Percentiles rank a stretch among this genome's conserved stretches.
Conservation (phyloP, 768 basidiomycete species). For the Pleurotus eryngii region DNA sequence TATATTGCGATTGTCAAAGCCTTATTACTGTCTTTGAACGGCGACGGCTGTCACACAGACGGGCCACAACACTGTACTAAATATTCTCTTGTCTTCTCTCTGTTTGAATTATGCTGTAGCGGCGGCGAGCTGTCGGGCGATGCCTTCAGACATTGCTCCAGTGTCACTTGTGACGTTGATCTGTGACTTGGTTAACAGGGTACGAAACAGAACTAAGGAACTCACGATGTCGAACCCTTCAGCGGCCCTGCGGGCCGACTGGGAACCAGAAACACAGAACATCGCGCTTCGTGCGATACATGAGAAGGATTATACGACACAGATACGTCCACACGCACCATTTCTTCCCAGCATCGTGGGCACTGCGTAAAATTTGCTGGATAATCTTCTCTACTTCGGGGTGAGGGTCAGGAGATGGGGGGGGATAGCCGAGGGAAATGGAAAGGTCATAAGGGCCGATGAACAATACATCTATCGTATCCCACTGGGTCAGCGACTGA, state of each 20-base stretch:
- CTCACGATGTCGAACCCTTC: constrained; percentile 53
- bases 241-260: constrained; percentile 38
- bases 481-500: too few relatives aligned
- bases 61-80: not conserved
- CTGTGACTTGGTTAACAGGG: constrained; percentile 20
- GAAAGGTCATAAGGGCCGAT: constrained; percentile 72
- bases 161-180: constrained; percentile 47
- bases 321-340: constrained; percentile 37
- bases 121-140: constrained; percentile 20
- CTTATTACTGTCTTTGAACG: too few relatives aligned
- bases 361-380: constrained; percentile 44
- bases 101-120: constrained; percentile 8
- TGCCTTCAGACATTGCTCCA: constrained; percentile 38
- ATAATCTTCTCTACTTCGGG: constrained; percentile 61
- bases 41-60: too few relatives aligned
- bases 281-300: constrained; percentile 34
- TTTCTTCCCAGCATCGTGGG: constrained; percentile 60
- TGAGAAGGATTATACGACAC: not conserved
- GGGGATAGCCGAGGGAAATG: constrained; percentile 53
- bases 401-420: constrained; percentile 63
- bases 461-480: constrained; percentile 44
- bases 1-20: not conserved
- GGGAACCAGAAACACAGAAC: constrained; percentile 43
- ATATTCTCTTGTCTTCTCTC: not conserved
- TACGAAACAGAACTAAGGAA: not conserved